Conservation (phyloP, 257 asterid species). For the Jacaranda copaia region DNA sequence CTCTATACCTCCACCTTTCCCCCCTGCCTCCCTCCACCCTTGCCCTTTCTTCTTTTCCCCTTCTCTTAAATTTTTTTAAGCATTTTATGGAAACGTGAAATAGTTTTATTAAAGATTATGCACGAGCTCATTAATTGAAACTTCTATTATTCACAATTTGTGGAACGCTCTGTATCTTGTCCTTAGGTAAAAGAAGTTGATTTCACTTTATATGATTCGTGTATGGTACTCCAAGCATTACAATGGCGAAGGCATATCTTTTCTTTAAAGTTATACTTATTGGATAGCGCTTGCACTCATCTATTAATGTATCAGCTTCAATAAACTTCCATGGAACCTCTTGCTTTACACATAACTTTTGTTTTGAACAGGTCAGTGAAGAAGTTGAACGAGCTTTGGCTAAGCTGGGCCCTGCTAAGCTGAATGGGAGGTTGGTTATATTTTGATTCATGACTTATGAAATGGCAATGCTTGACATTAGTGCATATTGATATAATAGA, state of each 20-base stretch:
- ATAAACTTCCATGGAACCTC: not conserved
- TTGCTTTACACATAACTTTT: not conserved
- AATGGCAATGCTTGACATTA: not conserved
- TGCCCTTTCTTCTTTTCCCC: too few species aligned
- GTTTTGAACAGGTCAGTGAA: conserved; percentile 87
- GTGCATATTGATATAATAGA: not conserved
- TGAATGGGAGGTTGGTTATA: conserved; percentile 78
- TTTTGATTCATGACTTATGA: conserved; percentile 19
- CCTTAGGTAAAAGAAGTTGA: not conserved
- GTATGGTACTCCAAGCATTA: too few species aligned
- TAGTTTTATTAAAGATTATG: too few species aligned
- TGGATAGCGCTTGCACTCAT: too few species aligned
- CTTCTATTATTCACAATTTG: not conserved
- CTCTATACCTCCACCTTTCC: too few species aligned
- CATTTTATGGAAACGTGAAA: too few species aligned
- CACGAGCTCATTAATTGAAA: too few species aligned
- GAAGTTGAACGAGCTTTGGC: conserved; percentile 98
- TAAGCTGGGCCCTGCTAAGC: conserved; percentile 84
- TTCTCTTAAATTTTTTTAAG: too few species aligned
- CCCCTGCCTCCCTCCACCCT: too few species aligned
- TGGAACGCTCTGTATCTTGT: not conserved
- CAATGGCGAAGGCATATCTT: too few species aligned
- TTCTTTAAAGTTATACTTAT: too few species aligned
- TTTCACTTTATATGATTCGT: conserved; percentile 23
- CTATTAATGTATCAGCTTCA: too few species aligned